A percentile compares a stretch with the other conserved stretches of the same genome.
These are phyloP conservation scores for Apiospora hydei DNA, from an alignment of 2,329 filamentous ascomycete species.

Conservation along the genomic window DNA sequence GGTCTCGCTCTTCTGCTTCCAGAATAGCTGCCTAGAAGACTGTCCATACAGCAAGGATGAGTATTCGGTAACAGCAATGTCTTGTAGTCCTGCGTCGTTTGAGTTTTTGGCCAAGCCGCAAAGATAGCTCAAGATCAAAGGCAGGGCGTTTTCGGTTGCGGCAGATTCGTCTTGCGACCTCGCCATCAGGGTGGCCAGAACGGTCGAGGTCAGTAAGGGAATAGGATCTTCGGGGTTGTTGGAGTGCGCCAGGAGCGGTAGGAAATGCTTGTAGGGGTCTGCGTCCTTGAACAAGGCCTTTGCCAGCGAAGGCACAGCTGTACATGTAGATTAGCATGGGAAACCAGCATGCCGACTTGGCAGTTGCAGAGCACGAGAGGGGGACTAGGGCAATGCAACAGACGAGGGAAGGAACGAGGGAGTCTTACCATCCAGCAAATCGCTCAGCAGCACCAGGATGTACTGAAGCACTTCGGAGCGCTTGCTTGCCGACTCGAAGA, in stretches of 20 bases:
- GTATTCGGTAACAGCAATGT: constrained; percentile 93
- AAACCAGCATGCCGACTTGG: not conserved
- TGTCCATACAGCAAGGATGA: constrained; percentile 82
- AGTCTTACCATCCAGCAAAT: constrained; percentile 81
- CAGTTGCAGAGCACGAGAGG: not conserved
- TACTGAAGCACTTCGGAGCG: constrained; percentile 93
- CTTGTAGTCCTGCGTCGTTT: constrained; percentile 84
- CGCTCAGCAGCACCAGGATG: constrained; percentile 86
- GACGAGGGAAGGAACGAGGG: constrained; percentile 21
- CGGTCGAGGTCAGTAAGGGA: constrained; percentile 86
- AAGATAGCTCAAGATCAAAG: constrained; percentile 85
- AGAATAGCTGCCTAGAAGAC: constrained; percentile 82
- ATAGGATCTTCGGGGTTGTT: constrained; percentile 80
- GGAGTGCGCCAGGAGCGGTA: constrained; percentile 83
- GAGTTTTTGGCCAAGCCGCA: constrained; percentile 82
- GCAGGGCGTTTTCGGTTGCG: constrained; percentile 76
- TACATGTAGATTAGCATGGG: constrained; percentile 29
- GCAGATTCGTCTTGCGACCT: constrained; percentile 67
- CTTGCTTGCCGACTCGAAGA: constrained; percentile 85
- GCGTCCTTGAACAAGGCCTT: constrained; percentile 77
- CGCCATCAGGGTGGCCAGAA: constrained; percentile 81
- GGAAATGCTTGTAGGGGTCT: constrained; percentile 82
- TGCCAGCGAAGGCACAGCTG: constrained; percentile 82
- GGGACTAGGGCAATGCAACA: constrained; percentile 23
- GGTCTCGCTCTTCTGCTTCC: constrained; percentile 88